Evolutionary conservation across 305 asterid genomes (phyloP).

Genomic region (Fraxinus greggii): DNA sequence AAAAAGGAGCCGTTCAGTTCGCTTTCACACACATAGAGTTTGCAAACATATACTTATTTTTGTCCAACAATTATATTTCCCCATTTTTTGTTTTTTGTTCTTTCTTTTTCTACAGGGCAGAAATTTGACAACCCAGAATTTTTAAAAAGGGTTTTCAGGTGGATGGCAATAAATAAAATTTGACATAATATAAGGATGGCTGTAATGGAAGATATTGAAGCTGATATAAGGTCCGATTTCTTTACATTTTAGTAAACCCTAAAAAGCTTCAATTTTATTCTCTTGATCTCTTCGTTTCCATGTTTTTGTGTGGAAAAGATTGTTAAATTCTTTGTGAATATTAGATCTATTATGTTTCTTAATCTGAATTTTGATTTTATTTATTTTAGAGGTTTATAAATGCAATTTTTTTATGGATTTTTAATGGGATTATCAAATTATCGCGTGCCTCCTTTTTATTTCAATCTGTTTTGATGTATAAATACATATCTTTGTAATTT

Average conservation of each 20-base stretch:
- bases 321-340: not conserved
- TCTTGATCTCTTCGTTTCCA: not conserved
- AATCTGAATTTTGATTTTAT: not conserved
- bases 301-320: not conserved
- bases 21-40: not conserved
- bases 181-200: slow-evolving; percentile 19
- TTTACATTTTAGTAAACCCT: not conserved
- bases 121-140: slow-evolving; percentile 6
- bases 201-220: slow-evolving; percentile 51
- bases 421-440: not conserved
- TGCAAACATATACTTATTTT: not conserved
- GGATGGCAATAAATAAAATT: not conserved
- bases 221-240: slow-evolving; percentile 53
- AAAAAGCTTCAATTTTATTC: not conserved
- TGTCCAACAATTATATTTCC: slow-evolving; percentile 4
- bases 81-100: not conserved
- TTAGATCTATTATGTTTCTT: not conserved
- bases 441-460: not conserved
- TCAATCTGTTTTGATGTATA: not conserved
- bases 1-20: slow-evolving; percentile 10
- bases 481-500: not conserved
- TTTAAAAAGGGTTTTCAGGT: slow-evolving; percentile 21
- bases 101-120: not conserved
- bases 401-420: not conserved
- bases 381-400: not conserved